phyloP scores from a whole-genome alignment of 139 green algal genomes.

The Tetraselmis chui region DNA sequence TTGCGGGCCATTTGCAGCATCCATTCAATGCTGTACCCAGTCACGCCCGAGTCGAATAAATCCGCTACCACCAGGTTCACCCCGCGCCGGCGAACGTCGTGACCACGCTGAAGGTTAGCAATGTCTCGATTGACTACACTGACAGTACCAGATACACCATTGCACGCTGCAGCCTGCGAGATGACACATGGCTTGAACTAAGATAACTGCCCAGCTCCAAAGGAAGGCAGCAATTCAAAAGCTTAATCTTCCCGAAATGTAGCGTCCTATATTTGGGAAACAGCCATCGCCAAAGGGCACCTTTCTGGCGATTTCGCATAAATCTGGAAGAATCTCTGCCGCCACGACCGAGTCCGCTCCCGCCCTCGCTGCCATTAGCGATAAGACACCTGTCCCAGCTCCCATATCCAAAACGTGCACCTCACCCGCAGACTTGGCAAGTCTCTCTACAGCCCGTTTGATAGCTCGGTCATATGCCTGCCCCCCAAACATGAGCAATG shows the following conservation, averaged over 20 bases:
- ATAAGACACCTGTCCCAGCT: slow-evolving; percentile 24
- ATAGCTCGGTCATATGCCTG: slow-evolving; percentile 45
- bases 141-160: slow-evolving; percentile 15
- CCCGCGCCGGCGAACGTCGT: slow-evolving; percentile 45
- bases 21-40: neutral
- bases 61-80: slow-evolving; percentile 57
- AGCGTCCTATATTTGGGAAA: no score
- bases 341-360: slow-evolving; percentile 22
- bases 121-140: slow-evolving; percentile 21
- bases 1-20: slow-evolving; percentile 45
- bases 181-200: neutral
- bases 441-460: slow-evolving; percentile 23
- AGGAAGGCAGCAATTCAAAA: neutral
- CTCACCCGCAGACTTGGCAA: slow-evolving; percentile 21
- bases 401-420: slow-evolving; percentile 37
- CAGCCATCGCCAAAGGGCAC: neutral
- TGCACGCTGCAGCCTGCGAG: slow-evolving; percentile 12
- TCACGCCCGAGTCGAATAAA: slow-evolving; percentile 22
- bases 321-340: neutral
- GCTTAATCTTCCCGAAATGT: no score
- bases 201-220: neutral
- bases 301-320: neutral
- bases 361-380: slow-evolving; percentile 21
- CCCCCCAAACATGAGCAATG: neutral
- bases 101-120: slow-evolving; percentile 21